Conservation (phyloP, 192 early-diverging fungal genomes). For the Backusella tuberculispora region DNA sequence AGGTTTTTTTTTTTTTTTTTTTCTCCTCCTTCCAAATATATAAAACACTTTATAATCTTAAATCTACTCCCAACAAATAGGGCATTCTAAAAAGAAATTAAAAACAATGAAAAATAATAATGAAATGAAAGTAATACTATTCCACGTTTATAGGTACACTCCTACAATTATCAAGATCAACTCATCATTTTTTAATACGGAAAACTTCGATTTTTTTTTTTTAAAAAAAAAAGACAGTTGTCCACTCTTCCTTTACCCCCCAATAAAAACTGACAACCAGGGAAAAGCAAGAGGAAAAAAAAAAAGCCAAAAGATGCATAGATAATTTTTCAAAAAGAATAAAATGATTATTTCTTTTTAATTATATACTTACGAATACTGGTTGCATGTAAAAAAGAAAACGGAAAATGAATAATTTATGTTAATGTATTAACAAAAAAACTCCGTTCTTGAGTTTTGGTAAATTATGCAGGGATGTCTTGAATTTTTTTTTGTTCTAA, state of each 20-base stretch:
- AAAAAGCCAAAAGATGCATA: not conserved
- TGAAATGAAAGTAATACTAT: not conserved
- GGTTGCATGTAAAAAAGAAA: not conserved
- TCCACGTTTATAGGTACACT: no score
- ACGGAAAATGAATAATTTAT: not conserved
- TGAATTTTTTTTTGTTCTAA: not conserved
- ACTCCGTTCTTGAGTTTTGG: not conserved
- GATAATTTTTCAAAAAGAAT: not conserved
- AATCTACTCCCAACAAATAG: not conserved
- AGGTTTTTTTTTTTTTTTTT: not conserved
- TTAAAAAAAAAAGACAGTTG: no score
- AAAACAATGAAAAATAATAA: not conserved
- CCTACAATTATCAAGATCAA: not conserved
- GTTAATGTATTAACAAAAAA: not conserved
- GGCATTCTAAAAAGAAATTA: not conserved
- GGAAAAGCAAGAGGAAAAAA: not conserved
- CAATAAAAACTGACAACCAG: not conserved
- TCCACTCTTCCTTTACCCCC: not conserved
- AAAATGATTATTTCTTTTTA: slow-evolving; percentile 3
- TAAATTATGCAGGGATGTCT: not conserved
- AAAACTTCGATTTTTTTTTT: not conserved
- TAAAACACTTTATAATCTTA: not conserved
- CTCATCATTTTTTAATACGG: not conserved
- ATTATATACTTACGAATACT: not conserved
- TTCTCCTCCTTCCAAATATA: not conserved